These are phyloP conservation scores for Blastocystis sp. DNA, from an alignment of 352 stramenopile genomes.

Conservation along the genomic window DNA sequence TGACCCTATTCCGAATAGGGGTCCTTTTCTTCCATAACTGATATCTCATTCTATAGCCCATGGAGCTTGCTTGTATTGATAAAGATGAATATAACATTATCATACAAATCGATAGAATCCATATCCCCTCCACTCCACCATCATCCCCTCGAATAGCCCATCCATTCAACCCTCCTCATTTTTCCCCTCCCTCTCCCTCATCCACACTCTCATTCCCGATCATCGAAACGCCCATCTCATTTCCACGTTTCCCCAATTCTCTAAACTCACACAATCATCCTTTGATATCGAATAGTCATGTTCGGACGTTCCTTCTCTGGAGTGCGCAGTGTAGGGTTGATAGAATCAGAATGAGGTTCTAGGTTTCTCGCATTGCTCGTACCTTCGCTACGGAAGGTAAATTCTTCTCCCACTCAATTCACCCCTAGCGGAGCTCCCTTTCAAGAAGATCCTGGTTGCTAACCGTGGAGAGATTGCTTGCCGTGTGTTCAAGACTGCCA, in stretches of 20 bases:
- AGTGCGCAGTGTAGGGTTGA: not conserved
- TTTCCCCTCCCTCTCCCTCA: no score
- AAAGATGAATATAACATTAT: no score
- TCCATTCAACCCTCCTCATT: no score
- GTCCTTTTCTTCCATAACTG: no score
- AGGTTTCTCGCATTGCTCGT: not conserved
- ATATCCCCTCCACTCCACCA: no score
- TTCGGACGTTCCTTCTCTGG: slow-evolving; percentile 42
- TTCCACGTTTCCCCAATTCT: not conserved
- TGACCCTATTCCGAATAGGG: no score
- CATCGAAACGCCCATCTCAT: not conserved
- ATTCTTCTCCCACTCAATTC: not conserved
- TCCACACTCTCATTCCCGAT: no score
- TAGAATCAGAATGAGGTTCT: not conserved
- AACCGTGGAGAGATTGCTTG: slow-evolving; percentile 83
- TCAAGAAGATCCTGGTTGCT: slow-evolving; percentile 80
- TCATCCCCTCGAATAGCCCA: no score
- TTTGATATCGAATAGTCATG: not conserved
- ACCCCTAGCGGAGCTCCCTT: slow-evolving; percentile 57
- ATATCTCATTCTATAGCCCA: no score
- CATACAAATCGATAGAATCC: no score
- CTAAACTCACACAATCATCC: not conserved
- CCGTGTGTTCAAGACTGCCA: slow-evolving; percentile 79
- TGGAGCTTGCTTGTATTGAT: no score
- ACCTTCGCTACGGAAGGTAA: not conserved